These are phyloP conservation scores for Pichia sp. DNA, from an alignment of 1,139 yeast species.

Conservation along the genomic window DNA sequence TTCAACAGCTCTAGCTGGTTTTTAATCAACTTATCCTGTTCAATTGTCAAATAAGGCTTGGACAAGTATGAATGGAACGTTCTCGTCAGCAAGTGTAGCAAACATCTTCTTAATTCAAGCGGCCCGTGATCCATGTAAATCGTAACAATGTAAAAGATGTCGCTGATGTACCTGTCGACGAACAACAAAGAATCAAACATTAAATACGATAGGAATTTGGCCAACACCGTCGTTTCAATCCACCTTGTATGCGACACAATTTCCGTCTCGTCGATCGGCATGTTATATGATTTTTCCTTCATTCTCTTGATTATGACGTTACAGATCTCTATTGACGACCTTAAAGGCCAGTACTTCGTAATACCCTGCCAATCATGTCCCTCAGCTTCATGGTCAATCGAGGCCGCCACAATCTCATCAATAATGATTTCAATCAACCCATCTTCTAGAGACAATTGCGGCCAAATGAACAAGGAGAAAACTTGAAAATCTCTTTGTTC, in stretches of 20 bases:
- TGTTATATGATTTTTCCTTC: conserved; percentile 21
- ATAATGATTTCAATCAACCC: conserved; percentile 50
- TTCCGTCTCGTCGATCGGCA: conserved; percentile 17
- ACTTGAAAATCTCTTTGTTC: conserved; percentile 35
- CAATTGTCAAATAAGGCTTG: conserved; percentile 42
- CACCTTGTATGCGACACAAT: conserved; percentile 42
- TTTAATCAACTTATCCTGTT: conserved; percentile 38
- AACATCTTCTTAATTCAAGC: conserved; percentile 55
- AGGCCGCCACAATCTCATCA: conserved; percentile 67
- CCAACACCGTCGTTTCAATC: conserved; percentile 65
- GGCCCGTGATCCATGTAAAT: conserved; percentile 70
- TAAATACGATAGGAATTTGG: conserved; percentile 56
- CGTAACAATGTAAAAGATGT: conserved; percentile 61
- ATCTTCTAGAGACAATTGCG: conserved; percentile 53
- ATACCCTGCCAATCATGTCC: conserved; percentile 60
- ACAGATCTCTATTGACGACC: conserved; percentile 69
- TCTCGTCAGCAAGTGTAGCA: conserved; percentile 61
- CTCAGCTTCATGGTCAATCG: conserved; percentile 68
- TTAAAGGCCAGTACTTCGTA: conserved; percentile 50
- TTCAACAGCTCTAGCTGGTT: conserved; percentile 52
- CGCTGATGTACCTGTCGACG: conserved; percentile 65
- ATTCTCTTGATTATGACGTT: conserved; percentile 47
- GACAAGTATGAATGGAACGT: conserved; percentile 65
- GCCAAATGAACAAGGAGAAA: conserved; percentile 63
- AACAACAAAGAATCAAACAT: conserved; percentile 65